Percentiles rank a stretch among this genome's conserved stretches.
Conservation (phyloP, 768 basidiomycete species). For the Amanita jacksonii region DNA sequence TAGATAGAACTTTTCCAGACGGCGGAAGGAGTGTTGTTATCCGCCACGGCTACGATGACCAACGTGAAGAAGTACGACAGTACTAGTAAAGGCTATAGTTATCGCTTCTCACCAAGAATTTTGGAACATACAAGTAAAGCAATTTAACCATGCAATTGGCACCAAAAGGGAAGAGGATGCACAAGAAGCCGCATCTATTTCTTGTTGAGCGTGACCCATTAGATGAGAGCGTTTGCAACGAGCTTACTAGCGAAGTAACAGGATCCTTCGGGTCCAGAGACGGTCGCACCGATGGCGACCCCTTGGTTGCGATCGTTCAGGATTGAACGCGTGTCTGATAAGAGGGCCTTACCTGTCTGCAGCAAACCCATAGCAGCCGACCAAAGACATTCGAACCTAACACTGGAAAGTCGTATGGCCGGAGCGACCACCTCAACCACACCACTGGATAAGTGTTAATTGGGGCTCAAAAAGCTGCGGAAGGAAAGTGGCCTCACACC, state of each 20-base stretch:
- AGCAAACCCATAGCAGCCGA: conserved; percentile 36
- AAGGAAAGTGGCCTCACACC: conserved; percentile 20
- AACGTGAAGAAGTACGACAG: conserved; percentile 48
- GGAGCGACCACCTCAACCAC: conserved; percentile 28
- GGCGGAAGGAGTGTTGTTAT: conserved; percentile 29
- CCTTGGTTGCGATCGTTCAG: not conserved
- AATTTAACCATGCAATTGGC: conserved; percentile 38
- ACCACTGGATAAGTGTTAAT: conserved; percentile 17
- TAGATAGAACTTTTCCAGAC: conserved; percentile 48
- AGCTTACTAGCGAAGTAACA: not conserved
- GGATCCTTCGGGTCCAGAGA: not conserved
- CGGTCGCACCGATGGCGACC: not conserved
- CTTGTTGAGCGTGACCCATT: not conserved
- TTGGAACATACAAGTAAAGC: conserved; percentile 32
- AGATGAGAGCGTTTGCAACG: not conserved
- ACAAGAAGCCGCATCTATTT: conserved; percentile 30
- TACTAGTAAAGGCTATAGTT: conserved; percentile 21
- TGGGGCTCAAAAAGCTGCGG: no score
- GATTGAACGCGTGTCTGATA: not conserved
- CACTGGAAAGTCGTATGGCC: conserved; percentile 28
- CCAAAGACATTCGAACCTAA: conserved; percentile 50
- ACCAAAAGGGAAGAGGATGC: conserved; percentile 39
- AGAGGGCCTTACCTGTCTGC: conserved; percentile 36
- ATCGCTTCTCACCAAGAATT: not conserved
- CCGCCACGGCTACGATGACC: conserved; percentile 35